Evolutionary conservation across 2,329 filamentous ascomycete species (phyloP).

Genomic region (Piedraia hortae): DNA sequence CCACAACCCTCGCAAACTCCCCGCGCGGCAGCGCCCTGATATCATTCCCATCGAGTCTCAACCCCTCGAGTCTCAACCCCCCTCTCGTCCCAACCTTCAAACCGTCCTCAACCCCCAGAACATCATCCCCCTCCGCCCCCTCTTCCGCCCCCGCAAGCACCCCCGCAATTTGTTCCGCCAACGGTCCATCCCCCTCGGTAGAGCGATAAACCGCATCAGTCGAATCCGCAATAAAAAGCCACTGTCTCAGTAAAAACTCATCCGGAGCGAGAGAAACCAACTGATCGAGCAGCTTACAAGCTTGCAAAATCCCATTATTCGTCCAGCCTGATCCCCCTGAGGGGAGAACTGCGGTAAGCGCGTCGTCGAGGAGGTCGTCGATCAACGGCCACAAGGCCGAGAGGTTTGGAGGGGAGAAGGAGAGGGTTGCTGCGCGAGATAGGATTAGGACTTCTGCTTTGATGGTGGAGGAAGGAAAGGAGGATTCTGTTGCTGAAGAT

Average conservation of each 20-base stretch:
- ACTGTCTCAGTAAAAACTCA: constrained; percentile 94
- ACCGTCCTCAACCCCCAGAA: background rate
- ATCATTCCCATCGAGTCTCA: constrained; percentile 26
- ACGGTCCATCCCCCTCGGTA: constrained; percentile 35
- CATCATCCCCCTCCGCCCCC: constrained; percentile 2
- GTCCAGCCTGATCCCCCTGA: constrained; percentile 42
- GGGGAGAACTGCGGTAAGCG: constrained; percentile 45
- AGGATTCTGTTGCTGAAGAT: constrained; percentile 54
- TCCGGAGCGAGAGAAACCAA: constrained; percentile 70
- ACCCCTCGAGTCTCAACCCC: constrained; percentile 22
- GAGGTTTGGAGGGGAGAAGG: constrained; percentile 51
- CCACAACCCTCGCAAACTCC: constrained; percentile 44
- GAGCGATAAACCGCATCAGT: constrained; percentile 88
- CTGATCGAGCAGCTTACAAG: constrained; percentile 75
- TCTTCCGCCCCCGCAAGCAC: constrained; percentile 23
- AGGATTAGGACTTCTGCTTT: constrained; percentile 77
- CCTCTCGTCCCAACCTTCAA: constrained; percentile 3
- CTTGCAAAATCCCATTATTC: constrained; percentile 54
- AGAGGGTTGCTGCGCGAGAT: constrained; percentile 53
- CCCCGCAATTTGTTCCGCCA: constrained; percentile 53
- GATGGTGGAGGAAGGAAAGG: constrained; percentile 73
- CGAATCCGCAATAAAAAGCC: constrained; percentile 91
- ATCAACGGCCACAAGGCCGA: constrained; percentile 73
- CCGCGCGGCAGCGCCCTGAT: constrained; percentile 26
- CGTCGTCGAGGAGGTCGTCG: constrained; percentile 59